Evolutionary conservation across 2,329 filamentous ascomycete species (phyloP).

Genomic region (Penicillium sp.): DNA sequence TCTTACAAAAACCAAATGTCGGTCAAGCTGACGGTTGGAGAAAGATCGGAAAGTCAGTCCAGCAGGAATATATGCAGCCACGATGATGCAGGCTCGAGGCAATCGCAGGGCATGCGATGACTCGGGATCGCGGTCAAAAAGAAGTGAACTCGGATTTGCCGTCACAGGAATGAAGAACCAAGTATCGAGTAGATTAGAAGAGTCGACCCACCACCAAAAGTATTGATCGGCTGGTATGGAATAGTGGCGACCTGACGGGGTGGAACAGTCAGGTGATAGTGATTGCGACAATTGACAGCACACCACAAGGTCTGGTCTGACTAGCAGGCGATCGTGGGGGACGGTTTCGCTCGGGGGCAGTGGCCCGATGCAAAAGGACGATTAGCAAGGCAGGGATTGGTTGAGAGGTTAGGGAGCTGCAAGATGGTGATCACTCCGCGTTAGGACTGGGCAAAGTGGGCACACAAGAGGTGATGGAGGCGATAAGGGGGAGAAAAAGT

Average conservation of each 20-base stretch:
- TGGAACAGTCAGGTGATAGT: slow-evolving; percentile 23
- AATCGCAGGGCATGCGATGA: background rate
- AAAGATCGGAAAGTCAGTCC: slow-evolving; percentile 21
- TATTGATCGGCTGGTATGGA: slow-evolving; percentile 2
- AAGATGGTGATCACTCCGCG: slow-evolving; percentile 19
- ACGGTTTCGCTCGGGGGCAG: background rate
- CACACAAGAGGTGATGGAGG: slow-evolving; percentile 4
- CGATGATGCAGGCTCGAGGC: slow-evolving; percentile 12
- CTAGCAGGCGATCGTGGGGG: slow-evolving; percentile 13
- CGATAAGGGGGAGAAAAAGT: background rate
- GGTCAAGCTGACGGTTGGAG: slow-evolving; percentile 30
- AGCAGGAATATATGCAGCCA: slow-evolving; percentile 26
- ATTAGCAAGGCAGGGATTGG: slow-evolving; percentile 13
- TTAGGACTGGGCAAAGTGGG: slow-evolving; percentile 7
- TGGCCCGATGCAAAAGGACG: slow-evolving; percentile 5
- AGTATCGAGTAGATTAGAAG: background rate
- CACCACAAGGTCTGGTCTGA: slow-evolving; percentile 12
- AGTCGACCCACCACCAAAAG: background rate
- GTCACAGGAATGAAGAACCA: background rate
- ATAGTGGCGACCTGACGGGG: slow-evolving; percentile 20
- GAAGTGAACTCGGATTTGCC: background rate
- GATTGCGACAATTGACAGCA: slow-evolving; percentile 23
- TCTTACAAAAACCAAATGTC: slow-evolving; percentile 38
- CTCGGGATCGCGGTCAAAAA: background rate
- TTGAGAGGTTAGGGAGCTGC: slow-evolving; percentile 21